A percentile compares a stretch with the other conserved stretches of the same genome.
Evolutionary conservation across 345 rosid species (phyloP).

Genomic region (Rhodamnia argentea): DNA sequence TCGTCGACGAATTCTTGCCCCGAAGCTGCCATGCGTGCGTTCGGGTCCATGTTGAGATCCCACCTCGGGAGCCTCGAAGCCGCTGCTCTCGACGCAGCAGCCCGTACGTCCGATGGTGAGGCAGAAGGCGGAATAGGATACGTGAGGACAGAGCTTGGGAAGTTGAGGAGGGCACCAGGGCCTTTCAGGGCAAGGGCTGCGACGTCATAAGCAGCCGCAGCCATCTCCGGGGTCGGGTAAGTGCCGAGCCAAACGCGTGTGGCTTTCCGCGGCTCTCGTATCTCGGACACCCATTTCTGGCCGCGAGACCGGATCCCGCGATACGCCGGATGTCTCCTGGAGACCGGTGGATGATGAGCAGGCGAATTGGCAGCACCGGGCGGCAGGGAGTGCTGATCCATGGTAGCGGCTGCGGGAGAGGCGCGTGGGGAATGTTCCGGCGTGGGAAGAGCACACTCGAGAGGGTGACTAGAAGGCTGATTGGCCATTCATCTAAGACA

Average conservation of each 20-base stretch:
- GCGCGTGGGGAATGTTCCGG: not conserved
- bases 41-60: constrained; percentile 1
- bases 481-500: not conserved
- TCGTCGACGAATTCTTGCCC: constrained; percentile 46
- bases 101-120: constrained; percentile 46
- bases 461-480: not conserved
- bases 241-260: constrained; percentile 93
- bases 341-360: not conserved
- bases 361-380: not conserved
- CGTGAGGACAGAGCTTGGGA: constrained; percentile 32
- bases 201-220: constrained; percentile 76
- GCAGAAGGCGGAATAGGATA: constrained; percentile 58
- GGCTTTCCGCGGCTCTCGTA: constrained; percentile 77
- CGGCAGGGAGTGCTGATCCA: not conserved
- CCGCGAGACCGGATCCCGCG: constrained; percentile 68
- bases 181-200: constrained; percentile 82
- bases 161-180: constrained; percentile 46
- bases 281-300: constrained; percentile 87
- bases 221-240: constrained; percentile 71
- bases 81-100: constrained; percentile 58
- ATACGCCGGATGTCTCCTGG: constrained; percentile 35
- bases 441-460: not conserved
- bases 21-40: not conserved
- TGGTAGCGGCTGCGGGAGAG: not conserved
- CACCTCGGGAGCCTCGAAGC: constrained; percentile 10